These are phyloP conservation scores for Paecilomyces sp. DNA, from an alignment of 2,329 filamentous ascomycete genomes.

Conservation along the genomic window DNA sequence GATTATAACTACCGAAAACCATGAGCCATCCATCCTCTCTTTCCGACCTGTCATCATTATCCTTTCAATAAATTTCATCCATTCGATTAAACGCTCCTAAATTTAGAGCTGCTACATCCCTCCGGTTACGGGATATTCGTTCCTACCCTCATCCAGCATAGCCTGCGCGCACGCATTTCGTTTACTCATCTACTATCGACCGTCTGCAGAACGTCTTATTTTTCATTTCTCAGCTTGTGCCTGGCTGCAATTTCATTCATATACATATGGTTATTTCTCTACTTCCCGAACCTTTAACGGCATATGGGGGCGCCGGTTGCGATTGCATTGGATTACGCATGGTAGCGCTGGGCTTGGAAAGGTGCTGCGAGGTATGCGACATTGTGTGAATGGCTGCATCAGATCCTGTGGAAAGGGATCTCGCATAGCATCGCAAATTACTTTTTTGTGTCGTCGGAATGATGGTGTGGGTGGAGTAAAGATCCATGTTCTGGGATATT, in stretches of 20 bases:
- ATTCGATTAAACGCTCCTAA: not conserved
- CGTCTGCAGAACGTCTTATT: not conserved
- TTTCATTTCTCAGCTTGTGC: not conserved
- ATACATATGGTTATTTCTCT: not conserved
- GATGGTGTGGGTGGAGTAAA: constrained; percentile 10
- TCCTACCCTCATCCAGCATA: not conserved
- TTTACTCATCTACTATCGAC: not conserved
- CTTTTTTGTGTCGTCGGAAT: not conserved
- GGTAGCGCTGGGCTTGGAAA: not conserved
- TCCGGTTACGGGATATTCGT: not conserved
- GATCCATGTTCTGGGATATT: not conserved
- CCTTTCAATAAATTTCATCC: not conserved
- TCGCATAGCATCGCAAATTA: not conserved
- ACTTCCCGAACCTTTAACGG: not conserved
- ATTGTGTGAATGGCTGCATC: not conserved
- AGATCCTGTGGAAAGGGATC: not conserved
- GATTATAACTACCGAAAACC: not conserved
- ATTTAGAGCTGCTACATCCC: not conserved
- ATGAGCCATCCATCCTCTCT: not conserved
- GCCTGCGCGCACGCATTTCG: not conserved
- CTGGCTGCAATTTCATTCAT: not conserved
- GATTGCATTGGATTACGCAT: not conserved
- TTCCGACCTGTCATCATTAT: not conserved
- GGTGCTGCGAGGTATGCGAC: not conserved
- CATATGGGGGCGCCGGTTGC: not conserved